A percentile compares a stretch with the other conserved stretches of the same genome.
phyloP scores from a whole-genome alignment of 1,139 yeast genomes.

The Arxiozyma bovina region DNA sequence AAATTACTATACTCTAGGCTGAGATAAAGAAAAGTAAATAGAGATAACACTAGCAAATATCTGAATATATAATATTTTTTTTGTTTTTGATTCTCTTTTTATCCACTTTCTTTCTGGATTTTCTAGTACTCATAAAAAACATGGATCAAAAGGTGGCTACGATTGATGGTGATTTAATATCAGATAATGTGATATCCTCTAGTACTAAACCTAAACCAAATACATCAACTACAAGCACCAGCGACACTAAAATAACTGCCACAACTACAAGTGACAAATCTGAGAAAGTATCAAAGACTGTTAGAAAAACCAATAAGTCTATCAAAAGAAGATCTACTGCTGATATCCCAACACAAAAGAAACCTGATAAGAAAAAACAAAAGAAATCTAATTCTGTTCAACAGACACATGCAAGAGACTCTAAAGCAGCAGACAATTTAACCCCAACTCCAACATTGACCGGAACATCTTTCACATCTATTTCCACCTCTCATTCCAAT shows the following conservation, averaged over 20 bases:
- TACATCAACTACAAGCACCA: background rate
- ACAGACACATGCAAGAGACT: background rate
- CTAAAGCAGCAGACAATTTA: background rate
- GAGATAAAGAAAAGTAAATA: too few species aligned
- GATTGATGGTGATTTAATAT: background rate
- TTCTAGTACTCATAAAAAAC: background rate
- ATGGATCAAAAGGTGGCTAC: constrained; percentile 1
- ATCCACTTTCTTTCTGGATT: background rate
- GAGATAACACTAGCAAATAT: too few species aligned
- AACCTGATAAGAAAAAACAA: background rate
- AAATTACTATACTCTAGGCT: background rate
- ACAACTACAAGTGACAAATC: background rate
- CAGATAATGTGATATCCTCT: background rate
- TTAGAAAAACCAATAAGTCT: background rate
- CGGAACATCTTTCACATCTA: background rate
- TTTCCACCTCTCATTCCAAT: background rate
- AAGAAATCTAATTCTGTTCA: background rate
- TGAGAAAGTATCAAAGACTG: background rate
- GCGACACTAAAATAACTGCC: background rate
- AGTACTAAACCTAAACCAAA: too few species aligned
- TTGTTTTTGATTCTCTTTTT: too few species aligned
- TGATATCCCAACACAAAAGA: constrained; percentile 1
- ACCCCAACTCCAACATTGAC: background rate
- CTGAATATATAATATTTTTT: too few species aligned
- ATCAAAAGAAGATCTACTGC: constrained; percentile 4